Evolutionary conservation across 208 protist species (phyloP), one percentile per base, ranked within the genome.

Genomic region (Crithidia fasciculata): DNA sequence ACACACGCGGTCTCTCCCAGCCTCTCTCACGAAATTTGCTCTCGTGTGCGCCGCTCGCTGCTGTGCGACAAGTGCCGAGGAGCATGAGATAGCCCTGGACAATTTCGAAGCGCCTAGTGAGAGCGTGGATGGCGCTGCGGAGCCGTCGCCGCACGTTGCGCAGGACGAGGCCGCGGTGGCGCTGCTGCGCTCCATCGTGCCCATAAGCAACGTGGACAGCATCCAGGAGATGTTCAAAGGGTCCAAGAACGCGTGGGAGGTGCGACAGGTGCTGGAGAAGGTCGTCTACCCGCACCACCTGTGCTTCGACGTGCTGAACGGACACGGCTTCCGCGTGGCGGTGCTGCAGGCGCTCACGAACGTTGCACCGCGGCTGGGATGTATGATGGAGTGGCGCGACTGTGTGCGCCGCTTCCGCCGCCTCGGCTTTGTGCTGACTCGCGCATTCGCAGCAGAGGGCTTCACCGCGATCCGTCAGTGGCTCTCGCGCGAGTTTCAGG

Each of bases 301-400:
- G 3, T 92, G 85, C 57, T 83, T 83, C 41, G 92, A 97, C 65
- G 61, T 90, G 28, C 71, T 95, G 18, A 97, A 97, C 74, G 92
- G 92, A 16, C 90, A 95, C 62, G 90, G 89, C 7, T 97, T 84
- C 74, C 88, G 92, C 15, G 92, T 95, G 53, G 69, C 80, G 4
- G 78, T 95, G 9, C 61, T 97, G 65, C 89, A 92, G 68, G 50
- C 87, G 47, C 73, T 97, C 40, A 94, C 90, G 3, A 69, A 55
- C 47, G 80, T 85, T 2, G 90, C 87, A 0, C 82, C 86, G 28
- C 84, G 83, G 37, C 84, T 71, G 10, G 62, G 80, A 28, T 82
- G 78, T 57, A 81, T 94, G 75, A 47, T 84, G 57, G 90, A 93
- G 78, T 95, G 90, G 90, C 93, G 91, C 72, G 92, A 93, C 56